Evolutionary conservation across 306 rosid genomes (phyloP), one percentile per base, ranked within the genome.

Genomic region (Vigna hirtella): DNA sequence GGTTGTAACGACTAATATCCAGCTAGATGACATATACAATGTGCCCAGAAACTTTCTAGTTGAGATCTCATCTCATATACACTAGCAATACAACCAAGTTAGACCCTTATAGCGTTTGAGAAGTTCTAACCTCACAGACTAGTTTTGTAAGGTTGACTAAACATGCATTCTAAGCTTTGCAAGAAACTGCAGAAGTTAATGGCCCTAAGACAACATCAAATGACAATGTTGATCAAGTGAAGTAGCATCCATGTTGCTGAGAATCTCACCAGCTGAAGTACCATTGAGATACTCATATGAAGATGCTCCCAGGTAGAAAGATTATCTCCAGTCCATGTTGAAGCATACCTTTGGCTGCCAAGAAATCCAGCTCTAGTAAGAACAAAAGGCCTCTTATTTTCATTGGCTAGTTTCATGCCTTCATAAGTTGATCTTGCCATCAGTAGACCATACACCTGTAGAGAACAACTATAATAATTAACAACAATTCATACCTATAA

Each of bases 271-370:
- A 94, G 79, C 84, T 94, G 97, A 89, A 94, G 91, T 67, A 87
- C 90, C 98, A 94, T 94, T 43, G 97, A 87, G 88, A 94, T 83
- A 85, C 98, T 94, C 98, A 94, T 92, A 84, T 92, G 97, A 52
- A 94, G 91, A 84, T 94, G 97, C 82, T 92, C 98, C 98, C 97
- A 94, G 75, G 74, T 92, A 58, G 98, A 92, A 84, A 90, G 88
- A 86, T 94, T 94, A 82, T 94, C 98, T 34, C 97, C 98, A 0
- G 97, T 94, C 97, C 97, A 92, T 15, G 96, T 94, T 77, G 98
- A 94, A 78, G 98, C 98, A 81, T 89, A 88, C 86, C 93, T 89
- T 87, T 94, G 98, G 88, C 94, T 92, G 58, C 98, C 98, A 89
- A 75, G 58, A 88, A 94, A 90, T 83, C 97, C 98, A 85, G 97